These are phyloP conservation scores for maize (Zea mays) DNA, from an alignment of 176 grass and related monocot species.

Conservation along the genomic window DNA sequence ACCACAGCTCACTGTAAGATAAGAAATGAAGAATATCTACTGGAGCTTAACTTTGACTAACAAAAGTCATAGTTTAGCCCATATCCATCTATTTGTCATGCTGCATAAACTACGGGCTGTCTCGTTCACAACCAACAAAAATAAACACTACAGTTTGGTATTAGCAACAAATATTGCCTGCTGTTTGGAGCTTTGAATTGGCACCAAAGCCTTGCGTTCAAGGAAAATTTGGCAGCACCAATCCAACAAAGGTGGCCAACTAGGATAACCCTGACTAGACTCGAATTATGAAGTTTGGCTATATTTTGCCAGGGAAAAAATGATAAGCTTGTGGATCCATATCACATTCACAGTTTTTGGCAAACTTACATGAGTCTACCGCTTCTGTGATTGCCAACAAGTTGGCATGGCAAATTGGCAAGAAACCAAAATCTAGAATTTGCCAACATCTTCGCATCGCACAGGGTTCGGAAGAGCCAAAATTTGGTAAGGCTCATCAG, in stretches of 20 bases:
- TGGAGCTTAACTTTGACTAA: background rate
- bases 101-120: background rate
- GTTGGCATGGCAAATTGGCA: background rate
- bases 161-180: background rate
- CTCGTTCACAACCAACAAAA: background rate
- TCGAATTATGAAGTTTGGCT: background rate
- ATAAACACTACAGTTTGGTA: background rate
- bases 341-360: background rate
- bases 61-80: background rate
- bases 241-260: background rate
- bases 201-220: background rate
- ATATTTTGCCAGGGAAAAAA: background rate
- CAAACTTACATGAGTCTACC: conserved; percentile 1
- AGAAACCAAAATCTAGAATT: background rate
- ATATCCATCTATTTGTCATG: background rate
- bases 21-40: background rate
- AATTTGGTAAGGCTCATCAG: background rate
- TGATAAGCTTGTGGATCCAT: conserved; percentile 1
- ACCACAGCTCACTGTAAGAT: conserved; percentile 6
- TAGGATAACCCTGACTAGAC: background rate
- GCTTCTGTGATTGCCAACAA: background rate
- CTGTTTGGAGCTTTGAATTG: conserved; percentile 3
- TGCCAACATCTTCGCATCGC: background rate
- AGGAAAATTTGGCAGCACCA: background rate
- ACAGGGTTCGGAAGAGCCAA: background rate